These are phyloP conservation scores for Neltuma alba DNA, from an alignment of 306 rosid genomes.

Conservation along the genomic window DNA sequence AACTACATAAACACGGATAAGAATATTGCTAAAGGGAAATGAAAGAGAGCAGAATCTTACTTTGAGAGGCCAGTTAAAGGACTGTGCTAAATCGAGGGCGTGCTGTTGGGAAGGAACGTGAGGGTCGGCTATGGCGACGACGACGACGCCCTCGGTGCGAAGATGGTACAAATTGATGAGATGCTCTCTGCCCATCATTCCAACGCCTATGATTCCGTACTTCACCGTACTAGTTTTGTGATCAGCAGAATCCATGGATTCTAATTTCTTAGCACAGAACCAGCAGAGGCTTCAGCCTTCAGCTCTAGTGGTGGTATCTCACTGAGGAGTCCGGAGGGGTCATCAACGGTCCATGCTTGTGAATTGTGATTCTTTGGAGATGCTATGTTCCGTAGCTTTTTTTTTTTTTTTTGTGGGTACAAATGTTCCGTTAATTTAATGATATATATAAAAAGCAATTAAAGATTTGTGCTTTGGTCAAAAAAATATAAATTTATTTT, in stretches of 20 bases:
- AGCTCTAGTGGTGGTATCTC: neutral
- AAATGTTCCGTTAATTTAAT: too few relatives aligned
- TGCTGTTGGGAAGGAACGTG: constrained; percentile 72
- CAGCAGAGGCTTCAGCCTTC: constrained; percentile 22
- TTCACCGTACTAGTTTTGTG: constrained; percentile 37
- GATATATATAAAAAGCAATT: too few relatives aligned
- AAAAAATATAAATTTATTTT: too few relatives aligned
- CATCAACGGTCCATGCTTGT: neutral
- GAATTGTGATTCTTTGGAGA: neutral
- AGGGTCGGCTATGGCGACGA: constrained; percentile 89
- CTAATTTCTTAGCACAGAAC: neutral
- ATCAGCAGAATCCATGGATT: constrained; percentile 46
- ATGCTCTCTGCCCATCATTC: constrained; percentile 99
- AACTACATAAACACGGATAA: neutral
- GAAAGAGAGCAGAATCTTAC: constrained; percentile 30
- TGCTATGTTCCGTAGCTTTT: too few relatives aligned
- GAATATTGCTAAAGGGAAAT: neutral
- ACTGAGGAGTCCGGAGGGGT: neutral
- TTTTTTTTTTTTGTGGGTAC: too few relatives aligned
- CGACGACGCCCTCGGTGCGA: constrained; percentile 58
- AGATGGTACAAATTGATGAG: constrained; percentile 82
- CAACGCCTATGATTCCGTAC: constrained; percentile 94
- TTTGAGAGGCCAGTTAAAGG: constrained; percentile 71
- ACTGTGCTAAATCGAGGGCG: constrained; percentile 62
- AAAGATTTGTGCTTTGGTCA: too few relatives aligned